Base-by-base conservation (phyloP, 257 asterid genomes). In the Solanum chiquidenum region DNA sequence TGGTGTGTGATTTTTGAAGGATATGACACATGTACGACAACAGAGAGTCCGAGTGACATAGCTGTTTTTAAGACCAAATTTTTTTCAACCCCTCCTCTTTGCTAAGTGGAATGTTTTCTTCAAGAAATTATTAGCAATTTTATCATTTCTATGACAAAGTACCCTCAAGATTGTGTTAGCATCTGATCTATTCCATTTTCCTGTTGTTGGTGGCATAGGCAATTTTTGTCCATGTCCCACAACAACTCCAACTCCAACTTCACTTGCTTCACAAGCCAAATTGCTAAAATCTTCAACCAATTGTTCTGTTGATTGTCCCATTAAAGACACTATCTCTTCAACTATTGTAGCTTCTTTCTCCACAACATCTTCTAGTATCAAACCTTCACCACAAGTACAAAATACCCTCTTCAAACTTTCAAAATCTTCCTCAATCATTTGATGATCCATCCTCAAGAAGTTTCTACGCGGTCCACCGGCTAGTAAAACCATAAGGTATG, bases 171-270 rank as follows among this genome's bases (percentile, higher is more conserved):
- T 91, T 5, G 98, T 97, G 58, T 95, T 95, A 5, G 99, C 96
- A 86, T 97, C 99, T 3, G 98, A 71, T 76, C 96, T 89, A 20
- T 93, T 93, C 99, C 99, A 97, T 87, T 85, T 91, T 33, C 98
- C 99, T 0, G 99, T 97, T 3, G 98, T 95, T 0, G 97, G 99
- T 9, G 99, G 99, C 98, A 95, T 94, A 0, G 96, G 98, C 71
- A 95, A 89, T 86, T 95, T 97, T 80, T 92, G 93, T 16, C 98
- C 98, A 1, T 88, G 68, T 2, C 95, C 97, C 23, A 88, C 90
- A 4, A 89, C 69, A 3, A 88, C 69, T 0, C 98, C 99, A 4
- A 89, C 69, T 0, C 98, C 99, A 6, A 92, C 90, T 60, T 94
- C 95, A 71, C 98, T 92, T 0, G 94, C 93, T 87, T 95, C 98